These are phyloP conservation scores for Pseudocercospora vitis DNA, from an alignment of 2,329 filamentous ascomycete species.

Conservation along the genomic window DNA sequence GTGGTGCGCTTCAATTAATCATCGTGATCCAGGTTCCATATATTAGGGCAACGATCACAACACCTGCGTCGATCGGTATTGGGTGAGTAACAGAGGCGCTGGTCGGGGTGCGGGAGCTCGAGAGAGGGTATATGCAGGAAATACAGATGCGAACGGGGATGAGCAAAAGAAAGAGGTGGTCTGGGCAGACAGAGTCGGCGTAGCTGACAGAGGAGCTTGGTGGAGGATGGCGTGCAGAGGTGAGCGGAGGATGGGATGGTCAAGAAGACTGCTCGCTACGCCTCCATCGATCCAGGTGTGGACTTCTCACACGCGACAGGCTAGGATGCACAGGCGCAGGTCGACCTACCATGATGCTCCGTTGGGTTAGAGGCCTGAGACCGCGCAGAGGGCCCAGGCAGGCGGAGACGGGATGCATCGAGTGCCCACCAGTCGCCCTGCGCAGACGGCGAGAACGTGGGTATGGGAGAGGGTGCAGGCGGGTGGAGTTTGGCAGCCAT, in stretches of 20 bases:
- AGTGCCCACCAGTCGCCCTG: conserved; percentile 6
- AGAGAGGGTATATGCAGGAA: conserved; percentile 2
- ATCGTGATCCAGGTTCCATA: neutral
- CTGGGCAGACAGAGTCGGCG: conserved; percentile 13
- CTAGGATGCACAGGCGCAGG: conserved; percentile 9
- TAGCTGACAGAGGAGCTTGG: conserved; percentile 16
- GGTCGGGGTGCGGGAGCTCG: conserved; percentile 4
- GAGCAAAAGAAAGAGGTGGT: conserved; percentile 11
- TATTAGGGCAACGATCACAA: conserved; percentile 11
- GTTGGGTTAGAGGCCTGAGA: conserved; percentile 14
- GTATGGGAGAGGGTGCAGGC: neutral
- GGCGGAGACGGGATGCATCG: conserved; percentile 8
- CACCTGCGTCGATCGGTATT: neutral
- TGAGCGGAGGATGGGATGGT: conserved; percentile 12
- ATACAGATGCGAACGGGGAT: conserved; percentile 1
- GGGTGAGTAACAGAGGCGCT: conserved; percentile 1
- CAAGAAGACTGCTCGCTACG: conserved; percentile 2
- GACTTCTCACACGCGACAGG: conserved; percentile 20
- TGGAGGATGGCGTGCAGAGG: conserved; percentile 5
- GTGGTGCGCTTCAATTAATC: neutral
- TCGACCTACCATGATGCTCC: conserved; percentile 18
- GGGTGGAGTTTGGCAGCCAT: conserved; percentile 5
- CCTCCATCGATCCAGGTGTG: conserved; percentile 5
- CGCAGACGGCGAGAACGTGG: neutral
- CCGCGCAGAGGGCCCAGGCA: conserved; percentile 15